Evolutionary conservation across 352 stramenopile genomes (phyloP).

Genomic region (Phytophthora megakarya): DNA sequence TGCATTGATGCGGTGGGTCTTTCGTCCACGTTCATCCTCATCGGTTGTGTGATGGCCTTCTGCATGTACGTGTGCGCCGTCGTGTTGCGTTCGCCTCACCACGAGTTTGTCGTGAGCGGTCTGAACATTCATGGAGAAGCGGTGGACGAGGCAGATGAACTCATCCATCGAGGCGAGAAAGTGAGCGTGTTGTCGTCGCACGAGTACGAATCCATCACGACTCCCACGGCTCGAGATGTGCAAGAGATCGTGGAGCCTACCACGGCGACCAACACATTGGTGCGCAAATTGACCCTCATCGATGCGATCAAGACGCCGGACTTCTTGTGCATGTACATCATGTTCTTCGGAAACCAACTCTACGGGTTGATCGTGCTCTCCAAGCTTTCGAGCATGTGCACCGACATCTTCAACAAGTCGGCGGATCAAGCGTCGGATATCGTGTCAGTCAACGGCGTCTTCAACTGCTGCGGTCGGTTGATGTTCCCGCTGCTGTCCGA

Average conservation of each 20-base stretch:
- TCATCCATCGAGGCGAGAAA: constrained; percentile 37
- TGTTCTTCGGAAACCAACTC: constrained; percentile 62
- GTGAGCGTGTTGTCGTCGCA: constrained; percentile 42
- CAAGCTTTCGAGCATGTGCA: constrained; percentile 60
- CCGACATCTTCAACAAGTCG: constrained; percentile 49
- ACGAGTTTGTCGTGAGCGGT: constrained; percentile 51
- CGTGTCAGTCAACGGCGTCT: constrained; percentile 58
- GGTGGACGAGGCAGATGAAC: constrained; percentile 40
- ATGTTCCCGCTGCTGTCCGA: constrained; percentile 51
- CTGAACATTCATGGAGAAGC: constrained; percentile 65
- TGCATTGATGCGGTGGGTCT: constrained; percentile 51
- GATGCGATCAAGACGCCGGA: constrained; percentile 57
- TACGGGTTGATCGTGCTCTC: constrained; percentile 69
- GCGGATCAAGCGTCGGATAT: constrained; percentile 38
- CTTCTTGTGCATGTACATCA: constrained; percentile 70
- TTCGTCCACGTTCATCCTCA: constrained; percentile 48
- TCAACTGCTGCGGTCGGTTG: constrained; percentile 55
- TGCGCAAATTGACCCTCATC: constrained; percentile 55
- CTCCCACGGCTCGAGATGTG: constrained; percentile 33
- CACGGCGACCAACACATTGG: constrained; percentile 37
- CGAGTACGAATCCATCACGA: constrained; percentile 52
- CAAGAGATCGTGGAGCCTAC: constrained; percentile 38
- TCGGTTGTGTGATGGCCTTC: constrained; percentile 44
- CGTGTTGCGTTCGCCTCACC: constrained; percentile 48
- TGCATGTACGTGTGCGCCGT: constrained; percentile 50